Evolutionary conservation across 192 early-diverging fungal genomes (phyloP).

Genomic region (Podila verticillata): DNA sequence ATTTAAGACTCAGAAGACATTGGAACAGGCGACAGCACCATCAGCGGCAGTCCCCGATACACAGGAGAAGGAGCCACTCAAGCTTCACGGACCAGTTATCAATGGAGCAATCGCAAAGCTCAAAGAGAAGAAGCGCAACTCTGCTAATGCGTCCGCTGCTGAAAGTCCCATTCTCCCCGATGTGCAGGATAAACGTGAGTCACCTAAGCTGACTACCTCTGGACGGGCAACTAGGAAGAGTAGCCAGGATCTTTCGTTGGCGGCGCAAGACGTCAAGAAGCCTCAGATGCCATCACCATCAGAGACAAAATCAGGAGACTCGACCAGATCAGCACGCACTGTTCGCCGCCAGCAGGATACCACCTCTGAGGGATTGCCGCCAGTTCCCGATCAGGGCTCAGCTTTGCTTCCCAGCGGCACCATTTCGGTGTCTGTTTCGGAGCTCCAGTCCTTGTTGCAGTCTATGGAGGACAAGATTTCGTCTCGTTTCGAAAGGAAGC

Average conservation of each 20-base stretch:
- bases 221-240: conserved; percentile 30
- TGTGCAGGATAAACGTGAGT: conserved; percentile 35
- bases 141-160: conserved; percentile 1
- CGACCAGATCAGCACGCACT: not conserved
- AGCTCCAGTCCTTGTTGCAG: conserved; percentile 35
- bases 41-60: not conserved
- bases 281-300: not conserved
- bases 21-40: not conserved
- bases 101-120: conserved; percentile 56
- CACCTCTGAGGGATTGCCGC: not conserved
- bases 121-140: conserved; percentile 53
- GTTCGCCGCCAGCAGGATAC: conserved; percentile 21
- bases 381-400: too few relatives aligned
- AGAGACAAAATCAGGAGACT: conserved; percentile 1
- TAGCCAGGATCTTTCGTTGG: conserved; percentile 19
- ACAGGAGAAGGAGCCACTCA: conserved; percentile 47
- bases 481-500: conserved; percentile 36
- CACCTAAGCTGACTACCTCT: conserved; percentile 11
- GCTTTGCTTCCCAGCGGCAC: not conserved
- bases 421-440: conserved; percentile 23
- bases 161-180: conserved; percentile 23
- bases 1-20: conserved; percentile 11
- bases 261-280: not conserved
- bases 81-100: conserved; percentile 52
- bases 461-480: conserved; percentile 40